These are phyloP conservation scores for Botryotinia calthae DNA, from an alignment of 2,329 filamentous ascomycete species.

Conservation along the genomic window DNA sequence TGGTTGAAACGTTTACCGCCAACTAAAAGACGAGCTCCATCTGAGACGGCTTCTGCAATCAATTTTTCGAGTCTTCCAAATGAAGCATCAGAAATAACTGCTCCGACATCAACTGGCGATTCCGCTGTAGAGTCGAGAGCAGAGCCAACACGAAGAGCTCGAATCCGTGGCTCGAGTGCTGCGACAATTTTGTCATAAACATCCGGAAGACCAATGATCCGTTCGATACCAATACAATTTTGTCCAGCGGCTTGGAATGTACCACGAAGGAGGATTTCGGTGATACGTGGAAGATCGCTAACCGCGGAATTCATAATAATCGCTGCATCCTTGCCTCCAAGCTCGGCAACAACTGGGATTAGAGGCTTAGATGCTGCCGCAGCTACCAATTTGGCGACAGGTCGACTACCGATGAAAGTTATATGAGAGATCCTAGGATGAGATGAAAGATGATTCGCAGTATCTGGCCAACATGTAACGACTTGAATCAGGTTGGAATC, in stretches of 20 bases:
- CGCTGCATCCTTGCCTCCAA: slow-evolving; percentile 92
- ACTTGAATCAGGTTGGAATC: slow-evolving; percentile 79
- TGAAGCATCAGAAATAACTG: slow-evolving; percentile 76
- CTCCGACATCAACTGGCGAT: slow-evolving; percentile 73
- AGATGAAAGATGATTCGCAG: slow-evolving; percentile 77
- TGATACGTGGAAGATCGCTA: slow-evolving; percentile 66
- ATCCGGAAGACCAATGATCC: slow-evolving; percentile 76
- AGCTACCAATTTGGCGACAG: slow-evolving; percentile 84
- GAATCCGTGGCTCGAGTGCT: slow-evolving; percentile 71
- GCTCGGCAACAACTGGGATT: slow-evolving; percentile 85
- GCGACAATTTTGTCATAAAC: slow-evolving; percentile 72
- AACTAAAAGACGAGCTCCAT: slow-evolving; percentile 76
- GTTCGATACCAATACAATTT: slow-evolving; percentile 97
- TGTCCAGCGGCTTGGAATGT: slow-evolving; percentile 95
- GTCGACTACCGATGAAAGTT: slow-evolving; percentile 91
- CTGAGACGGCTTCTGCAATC: slow-evolving; percentile 70
- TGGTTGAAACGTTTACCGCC: slow-evolving; percentile 74
- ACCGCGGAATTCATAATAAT: slow-evolving; percentile 76
- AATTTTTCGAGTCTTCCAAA: slow-evolving; percentile 76
- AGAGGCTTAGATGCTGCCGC: slow-evolving; percentile 79
- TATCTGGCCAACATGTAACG: slow-evolving; percentile 82
- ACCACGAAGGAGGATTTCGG: slow-evolving; percentile 82
- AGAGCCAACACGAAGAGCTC: slow-evolving; percentile 72
- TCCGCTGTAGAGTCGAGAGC: slow-evolving; percentile 50
- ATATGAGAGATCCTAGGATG: slow-evolving; percentile 83